A percentile compares a stretch with the other conserved stretches of the same genome.
Conservation (phyloP, 2,329 filamentous ascomycete species). For the Fusarium luffae region DNA sequence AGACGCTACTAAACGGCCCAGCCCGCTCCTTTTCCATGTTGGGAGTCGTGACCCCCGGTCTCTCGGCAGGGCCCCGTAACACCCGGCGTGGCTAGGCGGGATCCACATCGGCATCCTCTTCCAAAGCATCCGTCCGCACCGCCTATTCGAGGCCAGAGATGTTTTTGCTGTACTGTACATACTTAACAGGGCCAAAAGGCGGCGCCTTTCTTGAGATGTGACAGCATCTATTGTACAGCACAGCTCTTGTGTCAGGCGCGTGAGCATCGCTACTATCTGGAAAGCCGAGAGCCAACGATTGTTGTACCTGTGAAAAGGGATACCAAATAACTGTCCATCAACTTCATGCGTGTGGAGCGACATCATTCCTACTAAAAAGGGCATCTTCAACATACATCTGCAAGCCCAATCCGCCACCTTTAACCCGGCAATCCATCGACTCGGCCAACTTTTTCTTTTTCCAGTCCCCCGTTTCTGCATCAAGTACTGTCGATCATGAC, state of each 20-base stretch:
- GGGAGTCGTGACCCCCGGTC: conserved; percentile 15
- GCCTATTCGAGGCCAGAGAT: conserved; percentile 21
- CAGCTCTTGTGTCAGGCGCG: conserved; percentile 16
- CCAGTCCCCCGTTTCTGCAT: not conserved
- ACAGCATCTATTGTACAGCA: conserved; percentile 7
- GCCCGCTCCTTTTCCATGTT: conserved; percentile 29
- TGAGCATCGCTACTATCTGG: conserved; percentile 2
- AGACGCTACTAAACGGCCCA: conserved; percentile 32
- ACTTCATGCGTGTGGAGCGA: conserved; percentile 9
- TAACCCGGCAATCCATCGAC: not conserved
- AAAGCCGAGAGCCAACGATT: conserved; percentile 25
- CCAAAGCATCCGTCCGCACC: conserved; percentile 27
- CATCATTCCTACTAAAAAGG: not conserved
- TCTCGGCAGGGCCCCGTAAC: conserved; percentile 22
- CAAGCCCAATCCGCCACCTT: conserved; percentile 18
- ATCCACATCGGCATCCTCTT: conserved; percentile 29
- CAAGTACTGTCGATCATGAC: conserved; percentile 16
- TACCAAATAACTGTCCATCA: conserved; percentile 13
- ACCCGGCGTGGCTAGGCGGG: conserved; percentile 10
- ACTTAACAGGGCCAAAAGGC: conserved; percentile 24
- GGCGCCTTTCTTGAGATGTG: conserved; percentile 24
- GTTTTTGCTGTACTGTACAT: conserved; percentile 12
- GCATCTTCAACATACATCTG: conserved; percentile 22
- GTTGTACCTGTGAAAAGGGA: conserved; percentile 3
- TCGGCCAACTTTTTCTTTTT: conserved; percentile 21